phyloP scores from a whole-genome alignment of 371 early-diverging fungal species.

The Lichtheimia ornata region DNA sequence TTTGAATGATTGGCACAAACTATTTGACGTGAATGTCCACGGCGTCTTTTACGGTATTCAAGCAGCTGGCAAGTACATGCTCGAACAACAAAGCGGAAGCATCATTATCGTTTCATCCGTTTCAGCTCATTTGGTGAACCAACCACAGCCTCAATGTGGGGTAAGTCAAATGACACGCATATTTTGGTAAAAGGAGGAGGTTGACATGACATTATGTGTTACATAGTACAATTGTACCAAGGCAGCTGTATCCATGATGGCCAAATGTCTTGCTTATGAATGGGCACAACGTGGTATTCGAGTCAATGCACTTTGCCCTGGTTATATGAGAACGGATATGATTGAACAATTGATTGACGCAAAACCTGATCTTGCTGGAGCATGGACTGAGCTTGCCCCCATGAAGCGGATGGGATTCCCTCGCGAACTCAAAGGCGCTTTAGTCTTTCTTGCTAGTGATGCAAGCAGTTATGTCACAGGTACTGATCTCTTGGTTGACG shows the following conservation, averaged over 20 bases:
- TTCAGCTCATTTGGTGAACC: slow-evolving; percentile 46
- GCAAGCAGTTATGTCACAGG: slow-evolving; percentile 66
- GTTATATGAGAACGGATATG: slow-evolving; percentile 53
- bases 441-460: slow-evolving; percentile 71
- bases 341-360: slow-evolving; percentile 31
- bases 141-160: slow-evolving; percentile 46
- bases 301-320: slow-evolving; percentile 49
- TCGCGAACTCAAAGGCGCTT: slow-evolving; percentile 69
- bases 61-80: slow-evolving; percentile 45
- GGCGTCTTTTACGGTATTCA: slow-evolving; percentile 48
- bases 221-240: slow-evolving; percentile 59
- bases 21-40: slow-evolving; percentile 51
- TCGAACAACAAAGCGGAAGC: slow-evolving; percentile 42
- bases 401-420: slow-evolving; percentile 59
- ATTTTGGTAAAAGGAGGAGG: neutral
- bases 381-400: slow-evolving; percentile 40
- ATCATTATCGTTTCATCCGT: slow-evolving; percentile 49
- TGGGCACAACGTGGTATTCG: slow-evolving; percentile 49
- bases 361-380: slow-evolving; percentile 30
- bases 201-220: neutral
- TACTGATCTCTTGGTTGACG: slow-evolving; percentile 48
- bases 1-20: slow-evolving; percentile 36
- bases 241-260: slow-evolving; percentile 65
- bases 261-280: slow-evolving; percentile 47
- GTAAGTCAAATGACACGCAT: slow-evolving; percentile 29